Evolutionary conservation across 1,284 basidiomycete species (phyloP), one percentile per base, ranked within the genome.

Genomic region (Sutorius eximius): DNA sequence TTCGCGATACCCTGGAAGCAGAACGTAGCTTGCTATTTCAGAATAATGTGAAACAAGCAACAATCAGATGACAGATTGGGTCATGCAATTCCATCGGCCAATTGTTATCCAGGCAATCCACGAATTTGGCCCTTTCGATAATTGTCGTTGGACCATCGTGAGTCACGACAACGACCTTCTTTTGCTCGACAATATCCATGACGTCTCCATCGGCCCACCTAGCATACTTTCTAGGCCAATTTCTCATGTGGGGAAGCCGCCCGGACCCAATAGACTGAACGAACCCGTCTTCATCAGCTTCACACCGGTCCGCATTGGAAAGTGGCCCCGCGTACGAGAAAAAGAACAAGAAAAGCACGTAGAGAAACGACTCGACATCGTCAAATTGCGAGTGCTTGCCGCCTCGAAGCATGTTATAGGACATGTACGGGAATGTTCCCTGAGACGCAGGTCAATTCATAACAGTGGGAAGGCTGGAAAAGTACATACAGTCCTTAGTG

Each of bases 361-460:
- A 61, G 30, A 61, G 51, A 16, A 61, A 56, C 0, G 57, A 61
- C 5, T 61, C 60, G 2, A 61, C 41, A 0, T 61, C 56, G 7
- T 61, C 51, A 10, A 59, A 59, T 0, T 61, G 47, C 0, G 52
- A 54, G 16, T 59, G 60, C 5, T 5, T 48, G 0, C 12, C 16
- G 0, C 55, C 59, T 9, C 1, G 12, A 0, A 61, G 47, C 0
- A 58, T 49, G 9, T 42, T 47, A 15, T 24, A 44, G 3, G 56
- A 55, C 6, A 58, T 53, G 2, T 55, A 61, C 8, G 59, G 56
- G 24, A 52, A 36, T 0, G 53, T 59, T 0, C 59, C 49, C 59
- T 37, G 58, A 12, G 1, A 15, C 7, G 4, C 5, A 4, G 1
- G 22, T 42, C 15, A 11, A 10, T 10, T n/a, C 5, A 15, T 7